Evolutionary conservation across 768 basidiomycete genomes (phyloP).

Genomic region (Tulasnella sp.): DNA sequence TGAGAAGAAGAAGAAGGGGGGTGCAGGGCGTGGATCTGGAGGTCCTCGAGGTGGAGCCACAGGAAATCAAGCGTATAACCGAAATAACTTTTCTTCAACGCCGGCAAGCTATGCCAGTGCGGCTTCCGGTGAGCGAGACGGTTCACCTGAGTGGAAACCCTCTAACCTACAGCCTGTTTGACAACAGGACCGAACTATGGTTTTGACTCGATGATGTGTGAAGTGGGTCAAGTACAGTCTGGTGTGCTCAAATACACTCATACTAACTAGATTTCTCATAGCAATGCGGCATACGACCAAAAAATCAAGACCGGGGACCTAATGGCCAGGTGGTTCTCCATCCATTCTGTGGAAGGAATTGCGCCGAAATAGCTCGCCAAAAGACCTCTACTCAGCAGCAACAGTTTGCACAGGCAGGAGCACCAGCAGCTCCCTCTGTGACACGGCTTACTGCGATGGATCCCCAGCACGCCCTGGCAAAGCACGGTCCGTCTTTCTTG

Average conservation of each 20-base stretch:
- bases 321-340: not conserved
- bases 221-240: not conserved
- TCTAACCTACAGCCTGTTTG: not conserved
- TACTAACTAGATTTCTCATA: not conserved
- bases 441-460: not conserved
- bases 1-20: not conserved
- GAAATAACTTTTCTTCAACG: not conserved
- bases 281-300: not conserved
- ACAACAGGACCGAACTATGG: not conserved
- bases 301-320: not conserved
- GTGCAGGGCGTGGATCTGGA: not conserved
- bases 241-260: not conserved
- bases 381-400: not conserved
- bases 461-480: not conserved
- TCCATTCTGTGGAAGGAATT: not conserved
- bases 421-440: not conserved
- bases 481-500: not conserved
- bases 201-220: not conserved
- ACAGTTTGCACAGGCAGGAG: not conserved
- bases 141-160: not conserved
- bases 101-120: not conserved
- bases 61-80: not conserved
- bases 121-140: not conserved
- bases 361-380: not conserved
- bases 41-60: not conserved